A percentile compares a stretch with the other conserved stretches of the same genome.
These are phyloP conservation scores for Quercus alba DNA, from an alignment of 306 rosid species.

Conservation along the genomic window DNA sequence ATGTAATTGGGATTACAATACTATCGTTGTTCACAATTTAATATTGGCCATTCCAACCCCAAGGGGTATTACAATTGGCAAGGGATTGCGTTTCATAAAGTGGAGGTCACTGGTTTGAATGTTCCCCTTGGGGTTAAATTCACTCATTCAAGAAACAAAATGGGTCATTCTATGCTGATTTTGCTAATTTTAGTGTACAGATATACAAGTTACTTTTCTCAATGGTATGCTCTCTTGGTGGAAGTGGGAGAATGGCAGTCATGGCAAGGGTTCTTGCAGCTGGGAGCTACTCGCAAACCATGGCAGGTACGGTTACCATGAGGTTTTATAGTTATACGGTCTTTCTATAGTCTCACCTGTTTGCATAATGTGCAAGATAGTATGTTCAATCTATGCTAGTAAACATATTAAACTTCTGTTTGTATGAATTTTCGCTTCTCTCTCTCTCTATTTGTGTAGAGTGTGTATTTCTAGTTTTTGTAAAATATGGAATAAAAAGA, in stretches of 20 bases:
- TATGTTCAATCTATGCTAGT: neutral
- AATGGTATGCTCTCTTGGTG: slow-evolving; percentile 73
- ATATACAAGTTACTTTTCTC: slow-evolving; percentile 2
- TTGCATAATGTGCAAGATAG: neutral
- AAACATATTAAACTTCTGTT: neutral
- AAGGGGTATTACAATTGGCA: neutral
- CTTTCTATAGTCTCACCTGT: neutral
- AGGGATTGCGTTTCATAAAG: neutral
- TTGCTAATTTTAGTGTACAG: neutral
- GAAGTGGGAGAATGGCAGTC: slow-evolving; percentile 80
- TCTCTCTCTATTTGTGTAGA: neutral
- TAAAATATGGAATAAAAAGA: neutral
- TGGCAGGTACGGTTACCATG: slow-evolving; percentile 42
- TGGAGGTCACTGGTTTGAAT: neutral
- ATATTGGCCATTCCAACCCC: neutral
- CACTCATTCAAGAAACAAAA: no score
- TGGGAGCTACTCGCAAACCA: slow-evolving; percentile 47
- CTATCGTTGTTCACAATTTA: neutral
- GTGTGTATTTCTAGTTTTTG: neutral
- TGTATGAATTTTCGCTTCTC: neutral
- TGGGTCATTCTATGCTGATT: neutral
- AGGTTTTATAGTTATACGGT: neutral
- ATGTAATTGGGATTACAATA: neutral
- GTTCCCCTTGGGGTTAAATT: neutral
- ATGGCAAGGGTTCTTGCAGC: slow-evolving; percentile 77